phyloP scores from a whole-genome alignment of 2,329 filamentous ascomycete genomes.

The Fusarium oxysporum region DNA sequence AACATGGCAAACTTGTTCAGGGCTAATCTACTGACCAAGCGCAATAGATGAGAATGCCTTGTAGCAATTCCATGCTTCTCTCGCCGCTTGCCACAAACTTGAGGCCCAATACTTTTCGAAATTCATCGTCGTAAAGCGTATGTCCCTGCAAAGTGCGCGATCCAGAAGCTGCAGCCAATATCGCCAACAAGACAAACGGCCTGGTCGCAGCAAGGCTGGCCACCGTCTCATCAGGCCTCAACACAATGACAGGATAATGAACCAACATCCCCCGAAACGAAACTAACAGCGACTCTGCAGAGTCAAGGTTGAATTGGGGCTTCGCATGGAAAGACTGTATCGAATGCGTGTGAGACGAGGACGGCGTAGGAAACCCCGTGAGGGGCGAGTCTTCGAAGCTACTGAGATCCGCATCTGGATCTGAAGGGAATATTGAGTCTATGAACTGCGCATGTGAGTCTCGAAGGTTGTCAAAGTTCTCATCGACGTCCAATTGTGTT shows the following conservation, averaged over 20 bases:
- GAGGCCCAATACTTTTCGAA: constrained; percentile 66
- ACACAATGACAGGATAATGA: constrained; percentile 58
- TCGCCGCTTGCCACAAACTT: constrained; percentile 69
- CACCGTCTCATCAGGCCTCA: constrained; percentile 57
- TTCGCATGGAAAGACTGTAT: constrained; percentile 58
- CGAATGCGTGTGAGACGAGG: constrained; percentile 48
- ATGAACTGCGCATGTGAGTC: constrained; percentile 57
- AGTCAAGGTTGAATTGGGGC: constrained; percentile 66
- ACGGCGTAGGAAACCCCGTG: constrained; percentile 44
- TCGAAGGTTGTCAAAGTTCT: constrained; percentile 57
- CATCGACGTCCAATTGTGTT: constrained; percentile 51
- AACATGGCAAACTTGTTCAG: background rate
- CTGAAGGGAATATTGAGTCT: constrained; percentile 53
- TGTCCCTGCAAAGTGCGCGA: constrained; percentile 63
- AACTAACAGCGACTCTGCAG: constrained; percentile 59
- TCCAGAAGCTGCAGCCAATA: constrained; percentile 63
- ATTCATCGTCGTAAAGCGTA: constrained; percentile 67
- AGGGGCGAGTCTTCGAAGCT: constrained; percentile 35
- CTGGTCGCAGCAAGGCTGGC: constrained; percentile 56
- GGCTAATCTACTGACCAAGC: constrained; percentile 59
- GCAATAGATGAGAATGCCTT: constrained; percentile 68
- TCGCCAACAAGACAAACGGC: constrained; percentile 66
- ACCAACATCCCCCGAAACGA: constrained; percentile 58
- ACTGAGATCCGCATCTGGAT: constrained; percentile 37
- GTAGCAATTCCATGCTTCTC: constrained; percentile 66